Conservation (phyloP, 2,329 filamentous ascomycete genomes). For the Cadophora sp. region DNA sequence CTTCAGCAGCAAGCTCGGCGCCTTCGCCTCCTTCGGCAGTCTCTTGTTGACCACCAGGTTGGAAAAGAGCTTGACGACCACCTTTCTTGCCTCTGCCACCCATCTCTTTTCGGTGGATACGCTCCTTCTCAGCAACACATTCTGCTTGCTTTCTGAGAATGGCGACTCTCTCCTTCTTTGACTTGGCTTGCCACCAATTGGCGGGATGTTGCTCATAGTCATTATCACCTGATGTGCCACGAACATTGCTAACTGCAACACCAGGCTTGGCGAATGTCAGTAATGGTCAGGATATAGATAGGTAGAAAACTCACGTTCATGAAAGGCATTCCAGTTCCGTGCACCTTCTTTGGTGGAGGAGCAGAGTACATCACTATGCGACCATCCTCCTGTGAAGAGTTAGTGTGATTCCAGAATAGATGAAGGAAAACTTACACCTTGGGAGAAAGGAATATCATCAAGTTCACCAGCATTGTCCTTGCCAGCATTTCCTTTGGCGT, state of each 20-base stretch:
- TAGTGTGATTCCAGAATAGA: constrained; percentile 12
- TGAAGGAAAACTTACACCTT: constrained; percentile 35
- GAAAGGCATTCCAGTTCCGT: constrained; percentile 27
- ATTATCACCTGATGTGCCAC: constrained; percentile 26
- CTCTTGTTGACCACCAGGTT: constrained; percentile 12
- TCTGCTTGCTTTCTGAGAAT: constrained; percentile 20
- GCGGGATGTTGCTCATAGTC: constrained; percentile 38
- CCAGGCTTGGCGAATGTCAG: constrained; percentile 25
- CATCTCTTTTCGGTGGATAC: constrained; percentile 2
- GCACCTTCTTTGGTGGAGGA: constrained; percentile 25
- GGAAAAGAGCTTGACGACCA: constrained; percentile 21
- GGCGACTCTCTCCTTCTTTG: constrained; percentile 22
- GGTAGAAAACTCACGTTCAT: constrained; percentile 20
- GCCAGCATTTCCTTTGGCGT: constrained; percentile 17
- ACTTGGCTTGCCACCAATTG: constrained; percentile 33
- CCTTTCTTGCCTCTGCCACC: constrained; percentile 15
- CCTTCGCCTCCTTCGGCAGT: constrained; percentile 13
- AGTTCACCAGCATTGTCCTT: constrained; percentile 22
- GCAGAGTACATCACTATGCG: constrained; percentile 17
- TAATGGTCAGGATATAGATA: not conserved
- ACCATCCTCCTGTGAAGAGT: constrained; percentile 35
- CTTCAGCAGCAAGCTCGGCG: constrained; percentile 15
- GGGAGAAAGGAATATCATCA: constrained; percentile 36
- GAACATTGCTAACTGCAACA: constrained; percentile 16
- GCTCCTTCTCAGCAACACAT: constrained; percentile 19